phyloP scores from a whole-genome alignment of 1,284 basidiomycete genomes.

The Puccinia novopanici region DNA sequence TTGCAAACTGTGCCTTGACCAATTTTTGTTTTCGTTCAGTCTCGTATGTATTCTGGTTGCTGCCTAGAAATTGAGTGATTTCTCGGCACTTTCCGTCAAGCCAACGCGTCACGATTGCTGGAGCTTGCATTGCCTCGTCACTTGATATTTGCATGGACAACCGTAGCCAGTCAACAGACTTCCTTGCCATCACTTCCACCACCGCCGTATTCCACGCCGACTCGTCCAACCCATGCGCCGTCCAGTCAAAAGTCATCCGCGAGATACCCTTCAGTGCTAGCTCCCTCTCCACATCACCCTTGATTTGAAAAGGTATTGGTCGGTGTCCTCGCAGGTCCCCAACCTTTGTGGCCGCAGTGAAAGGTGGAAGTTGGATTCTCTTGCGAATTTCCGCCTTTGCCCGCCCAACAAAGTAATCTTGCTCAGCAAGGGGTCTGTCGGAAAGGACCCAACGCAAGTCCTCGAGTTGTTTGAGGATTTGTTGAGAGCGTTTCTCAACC shows the following conservation, averaged over 20 bases:
- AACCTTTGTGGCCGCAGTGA: neutral
- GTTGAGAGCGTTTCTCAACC: neutral
- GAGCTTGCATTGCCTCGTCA: no score
- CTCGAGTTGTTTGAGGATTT: neutral
- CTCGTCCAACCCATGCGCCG: neutral
- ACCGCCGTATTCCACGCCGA: neutral
- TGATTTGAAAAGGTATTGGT: neutral
- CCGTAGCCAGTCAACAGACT: neutral
- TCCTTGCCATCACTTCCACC: constrained; percentile 16
- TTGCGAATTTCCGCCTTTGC: neutral
- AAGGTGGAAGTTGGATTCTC: constrained; percentile 2
- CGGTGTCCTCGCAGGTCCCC: neutral
- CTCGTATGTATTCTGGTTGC: neutral
- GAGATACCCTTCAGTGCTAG: neutral
- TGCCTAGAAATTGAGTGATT: neutral
- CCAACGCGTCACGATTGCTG: neutral
- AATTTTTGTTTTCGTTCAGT: neutral
- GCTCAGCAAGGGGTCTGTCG: neutral
- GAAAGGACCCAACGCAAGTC: neutral
- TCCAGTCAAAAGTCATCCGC: constrained; percentile 6
- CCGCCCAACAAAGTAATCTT: neutral
- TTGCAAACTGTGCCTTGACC: neutral
- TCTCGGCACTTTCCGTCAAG: constrained; percentile 12
- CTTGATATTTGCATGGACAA: neutral
- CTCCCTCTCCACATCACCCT: neutral